phyloP scores from a whole-genome alignment of 805 yeast species.

The Kuraishia ogatae region DNA sequence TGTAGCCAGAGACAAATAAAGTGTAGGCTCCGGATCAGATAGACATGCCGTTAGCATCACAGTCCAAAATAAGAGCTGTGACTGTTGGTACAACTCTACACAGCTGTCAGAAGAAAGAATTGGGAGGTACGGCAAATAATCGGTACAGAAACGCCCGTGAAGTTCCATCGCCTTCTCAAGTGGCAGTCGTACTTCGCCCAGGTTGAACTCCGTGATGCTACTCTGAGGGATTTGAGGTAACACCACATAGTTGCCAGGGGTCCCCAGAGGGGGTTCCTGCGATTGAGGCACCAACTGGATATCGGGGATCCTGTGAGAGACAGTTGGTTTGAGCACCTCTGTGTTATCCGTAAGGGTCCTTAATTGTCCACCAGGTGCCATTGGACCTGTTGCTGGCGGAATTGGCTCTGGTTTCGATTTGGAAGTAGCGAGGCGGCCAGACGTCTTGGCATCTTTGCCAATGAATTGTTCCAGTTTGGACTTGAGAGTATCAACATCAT shows the following conservation, averaged over 20 bases:
- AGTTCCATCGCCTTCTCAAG: conserved; percentile 61
- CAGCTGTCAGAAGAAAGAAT: conserved; percentile 66
- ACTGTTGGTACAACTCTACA: conserved; percentile 70
- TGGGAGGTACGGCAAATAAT: conserved; percentile 72
- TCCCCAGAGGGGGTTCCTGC: conserved; percentile 13
- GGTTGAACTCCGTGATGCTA: conserved; percentile 49
- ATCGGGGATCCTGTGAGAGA: conserved; percentile 7
- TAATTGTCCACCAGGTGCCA: conserved; percentile 25
- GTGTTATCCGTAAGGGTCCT: conserved; percentile 28
- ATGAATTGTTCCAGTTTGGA: conserved; percentile 60
- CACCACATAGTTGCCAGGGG: not conserved
- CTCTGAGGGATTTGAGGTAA: not conserved
- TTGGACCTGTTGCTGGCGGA: not conserved
- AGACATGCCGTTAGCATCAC: conserved; percentile 80
- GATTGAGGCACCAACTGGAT: not conserved
- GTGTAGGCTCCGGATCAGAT: conserved; percentile 79
- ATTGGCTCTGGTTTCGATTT: conserved; percentile 7
- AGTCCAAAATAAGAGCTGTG: conserved; percentile 84
- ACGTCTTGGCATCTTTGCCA: conserved; percentile 57
- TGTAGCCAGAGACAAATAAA: conserved; percentile 68
- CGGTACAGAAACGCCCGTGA: conserved; percentile 58
- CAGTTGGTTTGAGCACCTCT: conserved; percentile 29
- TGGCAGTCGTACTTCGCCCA: conserved; percentile 70
- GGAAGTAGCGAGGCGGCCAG: conserved; percentile 51
- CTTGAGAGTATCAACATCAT: conserved; percentile 77